Conservation (phyloP, 306 rosid species). For the Sphenostylis stenocarpa region DNA sequence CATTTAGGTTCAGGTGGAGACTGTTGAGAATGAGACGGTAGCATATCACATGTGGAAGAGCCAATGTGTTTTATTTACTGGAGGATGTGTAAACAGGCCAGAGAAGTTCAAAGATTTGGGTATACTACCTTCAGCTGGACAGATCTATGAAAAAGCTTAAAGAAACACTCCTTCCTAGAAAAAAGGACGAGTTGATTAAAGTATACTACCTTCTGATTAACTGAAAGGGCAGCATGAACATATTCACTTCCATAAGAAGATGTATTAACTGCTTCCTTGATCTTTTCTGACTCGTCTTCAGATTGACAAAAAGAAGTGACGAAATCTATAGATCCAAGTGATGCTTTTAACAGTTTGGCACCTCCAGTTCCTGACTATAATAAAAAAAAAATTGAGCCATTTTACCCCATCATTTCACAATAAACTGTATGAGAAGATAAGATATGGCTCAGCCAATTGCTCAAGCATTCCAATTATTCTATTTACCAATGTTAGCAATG, state of each 20-base stretch:
- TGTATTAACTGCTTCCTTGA: constrained; percentile 80
- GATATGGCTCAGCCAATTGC: background rate
- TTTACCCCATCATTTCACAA: constrained; percentile 24
- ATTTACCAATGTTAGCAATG: background rate
- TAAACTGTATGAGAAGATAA: constrained; percentile 8
- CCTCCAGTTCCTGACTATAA: constrained; percentile 68
- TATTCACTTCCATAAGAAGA: constrained; percentile 87
- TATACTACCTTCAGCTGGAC: constrained; percentile 9
- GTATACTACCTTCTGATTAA: constrained; percentile 69
- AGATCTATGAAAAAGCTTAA: constrained; percentile 24
- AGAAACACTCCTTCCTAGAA: background rate
- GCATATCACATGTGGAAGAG: constrained; percentile 11
- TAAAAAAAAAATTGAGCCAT: constrained; percentile 43
- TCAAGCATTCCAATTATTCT: background rate
- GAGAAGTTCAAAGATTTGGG: constrained; percentile 5
- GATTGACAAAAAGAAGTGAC: constrained; percentile 80
- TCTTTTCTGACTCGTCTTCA: constrained; percentile 63
- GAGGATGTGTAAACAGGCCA: background rate
- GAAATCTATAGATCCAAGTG: constrained; percentile 97
- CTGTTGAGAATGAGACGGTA: constrained; percentile 7
- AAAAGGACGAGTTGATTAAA: constrained; percentile 10
- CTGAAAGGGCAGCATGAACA: constrained; percentile 93
- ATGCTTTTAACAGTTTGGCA: constrained; percentile 64
- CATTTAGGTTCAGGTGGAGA: constrained; percentile 25
- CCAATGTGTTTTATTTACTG: background rate